These are phyloP conservation scores for Blastobotrys malaysiensis DNA, from an alignment of 1,139 yeast genomes.

Conservation along the genomic window DNA sequence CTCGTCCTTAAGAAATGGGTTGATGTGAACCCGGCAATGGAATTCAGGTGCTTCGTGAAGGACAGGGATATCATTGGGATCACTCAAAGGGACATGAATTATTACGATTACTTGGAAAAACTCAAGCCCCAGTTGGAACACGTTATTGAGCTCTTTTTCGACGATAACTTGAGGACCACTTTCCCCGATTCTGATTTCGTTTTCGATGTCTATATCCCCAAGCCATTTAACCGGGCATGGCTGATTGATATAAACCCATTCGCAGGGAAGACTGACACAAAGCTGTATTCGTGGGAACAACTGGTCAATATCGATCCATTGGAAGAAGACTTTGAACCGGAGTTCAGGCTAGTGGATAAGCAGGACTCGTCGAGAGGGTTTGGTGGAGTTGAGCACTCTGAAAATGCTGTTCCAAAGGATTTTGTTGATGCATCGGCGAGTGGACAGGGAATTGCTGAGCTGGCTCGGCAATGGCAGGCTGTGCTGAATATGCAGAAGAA, in stretches of 20 bases:
- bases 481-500: constrained; percentile 6
- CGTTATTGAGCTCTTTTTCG: constrained; percentile 52
- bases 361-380: constrained; percentile 58
- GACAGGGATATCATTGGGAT: constrained; percentile 61
- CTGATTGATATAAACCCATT: constrained; percentile 85
- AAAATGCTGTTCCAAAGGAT: constrained; percentile 87
- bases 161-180: constrained; percentile 41
- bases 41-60: constrained; percentile 77
- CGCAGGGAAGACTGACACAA: constrained; percentile 66
- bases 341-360: constrained; percentile 63
- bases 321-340: constrained; percentile 37
- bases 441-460: constrained; percentile 28
- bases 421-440: constrained; percentile 77
- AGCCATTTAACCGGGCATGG: constrained; percentile 60
- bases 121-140: constrained; percentile 44
- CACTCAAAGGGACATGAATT: constrained; percentile 81
- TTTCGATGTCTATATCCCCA: constrained; percentile 75
- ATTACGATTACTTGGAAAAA: constrained; percentile 59
- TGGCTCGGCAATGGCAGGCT: constrained; percentile 26
- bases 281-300: constrained; percentile 83
- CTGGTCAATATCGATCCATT: constrained; percentile 37
- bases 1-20: constrained; percentile 79
- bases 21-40: constrained; percentile 78
- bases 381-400: constrained; percentile 76
- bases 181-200: constrained; percentile 58